These are phyloP conservation scores for Grammothele lineata DNA, from an alignment of 768 basidiomycete species.

Conservation along the genomic window DNA sequence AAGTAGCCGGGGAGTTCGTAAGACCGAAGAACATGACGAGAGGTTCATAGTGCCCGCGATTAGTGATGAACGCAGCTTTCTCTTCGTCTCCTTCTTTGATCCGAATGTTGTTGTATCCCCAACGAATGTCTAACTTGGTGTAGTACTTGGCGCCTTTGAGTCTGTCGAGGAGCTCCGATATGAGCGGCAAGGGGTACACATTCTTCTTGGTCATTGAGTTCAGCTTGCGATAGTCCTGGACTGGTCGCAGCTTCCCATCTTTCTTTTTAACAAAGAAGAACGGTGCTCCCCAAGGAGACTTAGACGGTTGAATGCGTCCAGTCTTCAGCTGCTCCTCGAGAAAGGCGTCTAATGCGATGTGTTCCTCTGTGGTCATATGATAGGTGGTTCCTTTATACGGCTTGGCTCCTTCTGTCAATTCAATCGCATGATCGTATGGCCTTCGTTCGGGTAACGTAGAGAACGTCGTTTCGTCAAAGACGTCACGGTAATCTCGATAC, in stretches of 20 bases:
- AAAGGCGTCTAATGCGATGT: no score
- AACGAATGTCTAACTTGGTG: constrained; percentile 24
- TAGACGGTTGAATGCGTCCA: no score
- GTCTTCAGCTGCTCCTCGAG: no score
- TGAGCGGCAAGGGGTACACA: no score
- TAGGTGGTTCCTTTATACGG: not conserved
- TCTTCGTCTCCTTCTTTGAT: constrained; percentile 38
- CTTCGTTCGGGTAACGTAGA: constrained; percentile 3
- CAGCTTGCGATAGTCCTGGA: no score
- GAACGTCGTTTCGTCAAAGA: not conserved
- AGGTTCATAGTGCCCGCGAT: constrained; percentile 34
- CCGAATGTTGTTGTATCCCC: constrained; percentile 1
- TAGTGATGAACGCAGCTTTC: constrained; percentile 37
- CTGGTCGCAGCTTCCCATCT: no score
- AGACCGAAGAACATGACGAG: constrained; percentile 34
- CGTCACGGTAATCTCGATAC: no score
- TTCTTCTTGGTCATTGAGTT: no score
- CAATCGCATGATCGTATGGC: constrained; percentile 15
- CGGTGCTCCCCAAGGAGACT: no score
- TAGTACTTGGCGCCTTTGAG: constrained; percentile 8
- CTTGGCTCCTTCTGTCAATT: constrained; percentile 4
- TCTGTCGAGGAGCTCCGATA: no score
- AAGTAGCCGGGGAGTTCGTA: constrained; percentile 32
- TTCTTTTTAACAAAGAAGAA: no score
- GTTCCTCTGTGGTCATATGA: no score